Percentiles rank a stretch among this genome's conserved stretches.
These are phyloP conservation scores for Syzygium jambos DNA, from an alignment of 345 rosid genomes.

Conservation along the genomic window DNA sequence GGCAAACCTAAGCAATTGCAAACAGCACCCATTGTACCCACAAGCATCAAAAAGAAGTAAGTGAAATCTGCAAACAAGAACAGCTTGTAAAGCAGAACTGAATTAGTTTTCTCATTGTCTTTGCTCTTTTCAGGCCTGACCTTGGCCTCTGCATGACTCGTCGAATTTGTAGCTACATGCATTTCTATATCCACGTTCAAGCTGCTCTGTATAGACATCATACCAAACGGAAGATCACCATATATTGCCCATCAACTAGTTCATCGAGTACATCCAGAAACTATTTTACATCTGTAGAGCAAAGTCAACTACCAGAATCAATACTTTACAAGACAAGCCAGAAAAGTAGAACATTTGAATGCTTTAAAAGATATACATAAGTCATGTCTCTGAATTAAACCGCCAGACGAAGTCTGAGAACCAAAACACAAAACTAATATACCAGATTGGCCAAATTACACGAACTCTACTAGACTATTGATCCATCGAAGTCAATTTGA, in stretches of 20 bases:
- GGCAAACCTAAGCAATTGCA: conserved; percentile 70
- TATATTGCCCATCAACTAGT: not conserved
- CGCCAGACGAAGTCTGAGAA: no score
- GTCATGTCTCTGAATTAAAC: no score
- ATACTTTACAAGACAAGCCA: not conserved
- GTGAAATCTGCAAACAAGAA: conserved; percentile 65
- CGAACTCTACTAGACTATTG: no score
- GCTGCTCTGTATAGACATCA: not conserved
- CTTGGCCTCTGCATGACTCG: conserved; percentile 5
- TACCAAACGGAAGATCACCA: not conserved
- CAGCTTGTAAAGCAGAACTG: conserved; percentile 66
- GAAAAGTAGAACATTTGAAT: not conserved
- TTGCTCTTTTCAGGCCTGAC: conserved; percentile 19
- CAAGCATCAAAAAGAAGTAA: conserved; percentile 51
- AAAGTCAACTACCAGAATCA: not conserved
- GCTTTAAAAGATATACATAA: not conserved
- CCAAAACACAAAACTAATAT: no score
- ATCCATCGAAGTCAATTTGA: no score
- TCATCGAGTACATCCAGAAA: not conserved
- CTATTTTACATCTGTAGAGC: not conserved
- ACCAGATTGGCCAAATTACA: no score
- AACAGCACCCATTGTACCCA: conserved; percentile 61
- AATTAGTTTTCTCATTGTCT: conserved; percentile 35
- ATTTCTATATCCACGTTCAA: not conserved
- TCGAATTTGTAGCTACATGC: not conserved